Percentiles rank a stretch among this genome's conserved stretches.
phyloP scores from a whole-genome alignment of 1,284 basidiomycete species.

The Cerrena zonata region DNA sequence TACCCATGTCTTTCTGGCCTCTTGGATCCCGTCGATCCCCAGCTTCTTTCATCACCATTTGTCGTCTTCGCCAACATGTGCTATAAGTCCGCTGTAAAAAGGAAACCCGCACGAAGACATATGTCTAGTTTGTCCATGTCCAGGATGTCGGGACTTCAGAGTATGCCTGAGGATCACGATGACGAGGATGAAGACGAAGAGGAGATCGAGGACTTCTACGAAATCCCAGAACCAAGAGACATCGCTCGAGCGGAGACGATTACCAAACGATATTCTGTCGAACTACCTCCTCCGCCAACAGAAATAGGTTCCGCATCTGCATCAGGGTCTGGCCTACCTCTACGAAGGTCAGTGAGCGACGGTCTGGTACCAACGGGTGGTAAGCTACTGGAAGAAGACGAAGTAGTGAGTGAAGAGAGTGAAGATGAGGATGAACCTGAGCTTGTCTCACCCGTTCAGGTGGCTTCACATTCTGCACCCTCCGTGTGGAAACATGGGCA shows the following conservation, averaged over 20 bases:
- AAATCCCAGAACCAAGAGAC: background rate
- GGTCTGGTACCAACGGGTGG: no score
- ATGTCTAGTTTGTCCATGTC: background rate
- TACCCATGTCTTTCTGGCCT: background rate
- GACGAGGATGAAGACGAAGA: background rate
- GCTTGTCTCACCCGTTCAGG: slow-evolving; percentile 1
- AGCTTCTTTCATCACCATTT: slow-evolving; percentile 1
- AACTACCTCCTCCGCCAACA: no score
- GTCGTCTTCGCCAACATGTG: slow-evolving; percentile 4
- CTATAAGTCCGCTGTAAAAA: background rate
- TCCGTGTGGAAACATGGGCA: background rate
- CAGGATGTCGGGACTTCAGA: background rate
- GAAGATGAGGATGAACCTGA: slow-evolving; percentile 6
- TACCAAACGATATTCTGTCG: no score
- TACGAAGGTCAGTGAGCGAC: background rate
- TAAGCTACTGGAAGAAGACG: background rate
- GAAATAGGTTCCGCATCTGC: no score
- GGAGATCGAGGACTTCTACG: background rate
- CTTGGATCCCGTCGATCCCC: slow-evolving; percentile 1
- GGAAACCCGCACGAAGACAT: no score
- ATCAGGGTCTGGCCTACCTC: no score
- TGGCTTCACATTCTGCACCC: background rate
- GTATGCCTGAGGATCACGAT: slow-evolving; percentile 2
- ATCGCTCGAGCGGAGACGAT: background rate
- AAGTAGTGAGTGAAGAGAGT: background rate